Base-by-base conservation (phyloP, 306 rosid species). In the Dryas alaskensis region DNA sequence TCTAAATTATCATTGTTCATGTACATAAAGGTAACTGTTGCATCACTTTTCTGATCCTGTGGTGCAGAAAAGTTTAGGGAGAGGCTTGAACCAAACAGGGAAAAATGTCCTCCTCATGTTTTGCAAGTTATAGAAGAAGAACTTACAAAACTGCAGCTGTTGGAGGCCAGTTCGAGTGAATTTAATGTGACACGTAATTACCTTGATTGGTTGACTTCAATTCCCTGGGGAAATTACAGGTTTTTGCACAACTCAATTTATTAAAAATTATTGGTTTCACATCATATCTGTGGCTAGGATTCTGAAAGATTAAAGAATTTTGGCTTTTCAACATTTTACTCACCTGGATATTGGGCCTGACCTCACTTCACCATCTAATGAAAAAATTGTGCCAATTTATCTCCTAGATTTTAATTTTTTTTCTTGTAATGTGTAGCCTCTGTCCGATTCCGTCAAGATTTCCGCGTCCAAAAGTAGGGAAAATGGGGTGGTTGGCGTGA, bases 181-280 rank as follows among this genome's bases (percentile, higher is more conserved):
- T 94, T 94, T 86, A 89, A 90, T 77, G 95, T 94, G 58, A 87
- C 99, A 40, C 92, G 99, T 64, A 94, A 92, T 84, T 94, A 94
- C 79, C 84, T 94, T 84, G 99, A 94, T 84, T 92, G 99, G 99
- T 82, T 94, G 88, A 94, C 96, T 58, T 94, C 88, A 72, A 89
- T 94, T 58, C 99, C 99, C 57, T 94, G 97, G 97, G 99, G 93
- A 79, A 92, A 84, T 76, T 90, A 86, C 90, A 92, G 99, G 99
- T 94, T 69, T 63, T 80, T 73, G 45, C 77, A 17, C 12, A 40
- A 55, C 47, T 70, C 39, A 73, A 73, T 60, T 61, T 13, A 12
- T 71, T 2, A 40, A 70, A 43, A 4, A 43, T 70, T 12, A 12
- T 42, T 6, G 25, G 43, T 43, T 22, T 70, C 53, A 71, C 10